Conservation (phyloP, 2,329 filamentous ascomycete genomes). For the Daldinia eschscholtzii region DNA sequence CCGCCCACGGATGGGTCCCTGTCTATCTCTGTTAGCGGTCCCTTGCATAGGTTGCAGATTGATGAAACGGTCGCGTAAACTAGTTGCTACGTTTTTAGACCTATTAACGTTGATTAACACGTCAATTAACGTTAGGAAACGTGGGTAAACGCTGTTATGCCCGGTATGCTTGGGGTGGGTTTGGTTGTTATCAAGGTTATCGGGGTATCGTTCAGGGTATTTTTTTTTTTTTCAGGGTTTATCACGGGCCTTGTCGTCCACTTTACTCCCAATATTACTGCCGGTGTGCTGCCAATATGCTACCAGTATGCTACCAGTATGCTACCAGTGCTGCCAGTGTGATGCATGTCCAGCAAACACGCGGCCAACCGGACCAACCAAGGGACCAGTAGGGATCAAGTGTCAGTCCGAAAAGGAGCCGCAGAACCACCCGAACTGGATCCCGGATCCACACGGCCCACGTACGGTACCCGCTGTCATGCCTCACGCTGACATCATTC, state of each 20-base stretch:
- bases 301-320: neutral
- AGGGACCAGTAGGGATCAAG: conserved; percentile 13
- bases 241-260: neutral
- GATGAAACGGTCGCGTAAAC: conserved; percentile 41
- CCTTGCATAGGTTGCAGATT: conserved; percentile 37
- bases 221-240: conserved; percentile 2
- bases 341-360: conserved; percentile 41
- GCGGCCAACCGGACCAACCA: conserved; percentile 29
- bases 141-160: conserved; percentile 3
- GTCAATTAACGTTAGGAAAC: conserved; percentile 15
- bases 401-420: conserved; percentile 43
- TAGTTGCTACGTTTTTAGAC: conserved; percentile 28
- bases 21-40: conserved; percentile 13
- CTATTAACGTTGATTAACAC: conserved; percentile 31
- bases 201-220: neutral
- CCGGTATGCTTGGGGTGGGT: neutral
- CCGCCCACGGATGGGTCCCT: conserved; percentile 30
- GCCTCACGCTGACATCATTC: conserved; percentile 43
- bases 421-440: conserved; percentile 40
- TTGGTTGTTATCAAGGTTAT: conserved; percentile 12
- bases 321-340: conserved; percentile 1
- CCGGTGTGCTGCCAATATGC: neutral
- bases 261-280: neutral
- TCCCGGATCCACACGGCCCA: conserved; percentile 33
- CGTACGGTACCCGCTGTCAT: conserved; percentile 40